These are phyloP conservation scores for Trichoderma koningiopsis DNA, from an alignment of 2,329 filamentous ascomycete genomes.

Conservation along the genomic window DNA sequence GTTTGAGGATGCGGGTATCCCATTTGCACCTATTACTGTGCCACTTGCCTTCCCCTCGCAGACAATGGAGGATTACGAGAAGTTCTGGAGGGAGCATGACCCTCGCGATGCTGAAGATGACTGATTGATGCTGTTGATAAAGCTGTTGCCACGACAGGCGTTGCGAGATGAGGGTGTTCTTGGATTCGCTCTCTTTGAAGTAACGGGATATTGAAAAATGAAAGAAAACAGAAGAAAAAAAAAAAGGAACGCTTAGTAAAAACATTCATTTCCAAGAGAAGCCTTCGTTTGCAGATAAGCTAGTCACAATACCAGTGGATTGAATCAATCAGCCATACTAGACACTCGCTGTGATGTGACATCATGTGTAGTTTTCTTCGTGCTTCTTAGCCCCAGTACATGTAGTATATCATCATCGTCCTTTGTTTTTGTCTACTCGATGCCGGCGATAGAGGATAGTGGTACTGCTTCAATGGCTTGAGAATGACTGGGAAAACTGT, in stretches of 20 bases:
- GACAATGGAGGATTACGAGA: slow-evolving; percentile 3
- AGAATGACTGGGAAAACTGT: neutral
- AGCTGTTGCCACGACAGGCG: too few relatives aligned
- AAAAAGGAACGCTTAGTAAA: too few relatives aligned
- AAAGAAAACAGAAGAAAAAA: neutral
- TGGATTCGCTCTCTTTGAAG: neutral
- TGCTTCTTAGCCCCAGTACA: neutral
- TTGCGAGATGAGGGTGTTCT: neutral
- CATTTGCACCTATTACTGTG: slow-evolving; percentile 13
- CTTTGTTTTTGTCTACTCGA: neutral
- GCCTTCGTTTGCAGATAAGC: too few relatives aligned
- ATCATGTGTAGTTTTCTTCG: neutral
- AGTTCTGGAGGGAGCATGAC: slow-evolving; percentile 17
- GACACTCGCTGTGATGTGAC: too few relatives aligned
- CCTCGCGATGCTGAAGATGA: slow-evolving; percentile 18
- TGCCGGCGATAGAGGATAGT: neutral
- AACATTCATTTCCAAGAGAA: too few relatives aligned
- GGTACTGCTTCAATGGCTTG: neutral
- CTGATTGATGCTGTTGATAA: neutral
- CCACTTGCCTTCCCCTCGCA: slow-evolving; percentile 11
- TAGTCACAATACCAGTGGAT: too few relatives aligned
- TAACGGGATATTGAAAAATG: neutral
- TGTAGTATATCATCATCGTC: too few relatives aligned
- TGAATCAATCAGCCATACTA: too few relatives aligned
- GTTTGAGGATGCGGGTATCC: slow-evolving; percentile 4